phyloP scores from a whole-genome alignment of 441 rosid species.

The Cnidoscolus chayamansa region DNA sequence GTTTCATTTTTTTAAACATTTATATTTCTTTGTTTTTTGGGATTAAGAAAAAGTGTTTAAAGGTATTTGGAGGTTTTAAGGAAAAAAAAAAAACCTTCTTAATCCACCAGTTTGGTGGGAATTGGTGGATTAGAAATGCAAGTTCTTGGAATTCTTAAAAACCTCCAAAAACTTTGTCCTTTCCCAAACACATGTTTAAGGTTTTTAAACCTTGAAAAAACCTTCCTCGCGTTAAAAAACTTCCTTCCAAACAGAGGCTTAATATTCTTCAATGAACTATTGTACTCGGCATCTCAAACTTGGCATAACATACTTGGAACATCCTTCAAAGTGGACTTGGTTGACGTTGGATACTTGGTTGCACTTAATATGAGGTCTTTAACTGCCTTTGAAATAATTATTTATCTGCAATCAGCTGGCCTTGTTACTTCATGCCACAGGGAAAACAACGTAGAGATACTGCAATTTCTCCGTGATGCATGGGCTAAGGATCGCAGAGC shows the following conservation, averaged over 20 bases:
- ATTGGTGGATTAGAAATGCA: too few species aligned
- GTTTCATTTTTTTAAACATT: too few species aligned
- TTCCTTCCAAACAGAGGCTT: not conserved
- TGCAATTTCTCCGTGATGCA: conserved; percentile 55
- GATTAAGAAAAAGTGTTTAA: too few species aligned
- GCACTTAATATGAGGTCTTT: conserved; percentile 1
- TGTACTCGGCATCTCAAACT: not conserved
- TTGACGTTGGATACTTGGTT: conserved; percentile 6
- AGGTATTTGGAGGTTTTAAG: too few species aligned
- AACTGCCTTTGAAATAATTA: not conserved
- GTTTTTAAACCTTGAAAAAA: too few species aligned
- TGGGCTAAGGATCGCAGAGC: conserved; percentile 85
- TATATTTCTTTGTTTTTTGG: too few species aligned
- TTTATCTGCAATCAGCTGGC: conserved; percentile 10
- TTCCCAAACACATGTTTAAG: too few species aligned
- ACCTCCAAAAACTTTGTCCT: too few species aligned
- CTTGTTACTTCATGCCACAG: conserved; percentile 35
- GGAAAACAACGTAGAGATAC: conserved; percentile 55
- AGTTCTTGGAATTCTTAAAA: too few species aligned
- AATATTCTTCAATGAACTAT: not conserved
- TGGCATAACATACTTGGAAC: not conserved
- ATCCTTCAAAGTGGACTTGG: not conserved
- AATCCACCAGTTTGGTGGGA: too few species aligned
- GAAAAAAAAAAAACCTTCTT: too few species aligned
- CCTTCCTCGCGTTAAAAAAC: too few species aligned